These are phyloP conservation scores for Spinellus fusiger DNA, from an alignment of 192 early-diverging fungal genomes.

Conservation along the genomic window DNA sequence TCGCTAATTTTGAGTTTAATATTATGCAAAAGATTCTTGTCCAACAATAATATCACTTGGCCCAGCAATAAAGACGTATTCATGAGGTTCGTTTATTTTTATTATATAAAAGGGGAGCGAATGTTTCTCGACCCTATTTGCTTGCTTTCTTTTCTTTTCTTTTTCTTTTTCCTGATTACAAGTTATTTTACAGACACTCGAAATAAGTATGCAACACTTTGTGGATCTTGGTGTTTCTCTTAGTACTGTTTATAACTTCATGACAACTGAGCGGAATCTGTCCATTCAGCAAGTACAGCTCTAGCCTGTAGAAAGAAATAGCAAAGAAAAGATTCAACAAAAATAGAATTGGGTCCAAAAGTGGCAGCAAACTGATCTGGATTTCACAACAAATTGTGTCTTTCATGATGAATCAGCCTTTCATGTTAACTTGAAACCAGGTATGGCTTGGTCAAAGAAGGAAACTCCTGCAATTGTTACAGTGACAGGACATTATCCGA, in stretches of 20 bases:
- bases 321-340: constrained; percentile 19
- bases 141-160: constrained; percentile 8
- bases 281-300: constrained; percentile 13
- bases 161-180: constrained; percentile 7
- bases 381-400: constrained; percentile 14
- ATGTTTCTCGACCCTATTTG: not conserved
- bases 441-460: constrained; percentile 17
- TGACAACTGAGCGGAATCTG: constrained; percentile 11
- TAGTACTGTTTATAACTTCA: constrained; percentile 13
- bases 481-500: constrained; percentile 13
- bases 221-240: constrained; percentile 10
- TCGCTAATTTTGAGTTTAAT: constrained; percentile 11
- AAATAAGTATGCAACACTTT: constrained; percentile 11
- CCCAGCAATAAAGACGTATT: too few relatives aligned
- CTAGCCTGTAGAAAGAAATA: constrained; percentile 18
- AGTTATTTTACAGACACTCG: constrained; percentile 12
- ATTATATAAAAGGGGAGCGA: not conserved
- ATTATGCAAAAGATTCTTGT: constrained; percentile 3
- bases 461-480: constrained; percentile 13
- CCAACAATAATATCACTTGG: not conserved
- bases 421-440: constrained; percentile 11
- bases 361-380: constrained; percentile 13
- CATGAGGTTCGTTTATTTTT: not conserved
- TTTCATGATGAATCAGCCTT: constrained; percentile 21
- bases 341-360: constrained; percentile 1